Evolutionary conservation across 805 yeast species (phyloP).

Genomic region (Kodamaea fukazawae): DNA sequence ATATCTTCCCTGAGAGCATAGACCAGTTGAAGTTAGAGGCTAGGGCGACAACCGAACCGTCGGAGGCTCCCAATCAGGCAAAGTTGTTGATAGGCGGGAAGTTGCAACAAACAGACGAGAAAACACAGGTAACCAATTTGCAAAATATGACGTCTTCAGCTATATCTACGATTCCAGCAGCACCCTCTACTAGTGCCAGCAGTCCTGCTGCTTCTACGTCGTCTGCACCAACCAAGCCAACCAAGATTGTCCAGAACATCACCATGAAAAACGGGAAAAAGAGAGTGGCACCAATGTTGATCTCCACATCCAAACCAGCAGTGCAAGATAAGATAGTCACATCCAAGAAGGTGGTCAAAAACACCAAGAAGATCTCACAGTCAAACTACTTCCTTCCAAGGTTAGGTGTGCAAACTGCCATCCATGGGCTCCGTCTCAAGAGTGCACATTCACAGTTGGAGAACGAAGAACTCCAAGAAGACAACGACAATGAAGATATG

Average conservation of each 20-base stretch:
- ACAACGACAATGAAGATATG: constrained; percentile 51
- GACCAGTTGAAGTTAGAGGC: constrained; percentile 76
- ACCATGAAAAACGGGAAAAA: constrained; percentile 74
- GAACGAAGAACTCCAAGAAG: constrained; percentile 24
- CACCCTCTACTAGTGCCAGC: constrained; percentile 1
- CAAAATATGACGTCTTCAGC: no score
- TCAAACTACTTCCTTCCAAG: constrained; percentile 55
- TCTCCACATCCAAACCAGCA: constrained; percentile 41
- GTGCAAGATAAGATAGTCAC: constrained; percentile 13
- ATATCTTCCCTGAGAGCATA: constrained; percentile 83
- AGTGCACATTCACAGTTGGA: constrained; percentile 10
- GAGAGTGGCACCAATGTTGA: constrained; percentile 67
- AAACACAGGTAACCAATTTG: no score
- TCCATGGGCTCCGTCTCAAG: constrained; percentile 49
- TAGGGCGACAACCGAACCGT: constrained; percentile 22
- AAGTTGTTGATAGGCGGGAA: no score
- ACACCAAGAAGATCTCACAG: constrained; percentile 38
- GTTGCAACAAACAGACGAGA: no score
- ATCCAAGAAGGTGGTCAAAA: constrained; percentile 19
- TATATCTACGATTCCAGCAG: no score
- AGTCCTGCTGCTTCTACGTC: no score
- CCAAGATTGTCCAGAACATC: constrained; percentile 39
- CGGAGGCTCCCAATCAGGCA: no score
- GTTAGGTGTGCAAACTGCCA: constrained; percentile 61
- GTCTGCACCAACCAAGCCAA: no score